phyloP scores from a whole-genome alignment of 2,329 filamentous ascomycete species.

The Colletotrichum sp. region DNA sequence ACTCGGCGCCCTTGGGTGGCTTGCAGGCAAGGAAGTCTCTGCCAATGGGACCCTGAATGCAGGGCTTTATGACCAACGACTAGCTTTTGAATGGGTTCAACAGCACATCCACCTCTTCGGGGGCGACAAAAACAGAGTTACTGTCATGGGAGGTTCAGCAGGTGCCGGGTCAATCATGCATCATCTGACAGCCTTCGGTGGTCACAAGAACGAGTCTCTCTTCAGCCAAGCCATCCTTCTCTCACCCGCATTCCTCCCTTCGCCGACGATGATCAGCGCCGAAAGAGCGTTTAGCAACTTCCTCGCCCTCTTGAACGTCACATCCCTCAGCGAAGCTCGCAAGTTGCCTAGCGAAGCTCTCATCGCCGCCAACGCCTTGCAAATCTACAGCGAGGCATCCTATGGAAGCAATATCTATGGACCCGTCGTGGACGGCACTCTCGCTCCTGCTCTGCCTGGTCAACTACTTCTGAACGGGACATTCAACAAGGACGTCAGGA shows the following conservation, averaged over 20 bases:
- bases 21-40: constrained; percentile 8
- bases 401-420: not conserved
- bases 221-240: constrained; percentile 41
- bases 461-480: not conserved
- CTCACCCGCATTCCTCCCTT: constrained; percentile 33
- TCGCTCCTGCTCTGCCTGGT: not conserved
- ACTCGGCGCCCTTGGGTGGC: not conserved
- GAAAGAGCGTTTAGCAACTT: not conserved
- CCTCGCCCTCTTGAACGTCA: not conserved
- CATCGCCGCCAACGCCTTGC: not conserved
- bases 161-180: not conserved
- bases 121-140: not conserved
- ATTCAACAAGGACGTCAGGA: not conserved
- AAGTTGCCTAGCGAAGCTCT: not conserved
- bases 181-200: not conserved
- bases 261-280: not conserved
- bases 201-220: constrained; percentile 27
- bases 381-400: not conserved
- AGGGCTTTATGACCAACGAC: constrained; percentile 1
- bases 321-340: not conserved
- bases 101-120: not conserved
- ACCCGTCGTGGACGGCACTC: not conserved
- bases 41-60: not conserved
- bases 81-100: not conserved
- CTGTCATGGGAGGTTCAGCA: not conserved